Base-by-base conservation (phyloP, 371 early-diverging fungal genomes). In the Thermomucor indicae-seudaticae region DNA sequence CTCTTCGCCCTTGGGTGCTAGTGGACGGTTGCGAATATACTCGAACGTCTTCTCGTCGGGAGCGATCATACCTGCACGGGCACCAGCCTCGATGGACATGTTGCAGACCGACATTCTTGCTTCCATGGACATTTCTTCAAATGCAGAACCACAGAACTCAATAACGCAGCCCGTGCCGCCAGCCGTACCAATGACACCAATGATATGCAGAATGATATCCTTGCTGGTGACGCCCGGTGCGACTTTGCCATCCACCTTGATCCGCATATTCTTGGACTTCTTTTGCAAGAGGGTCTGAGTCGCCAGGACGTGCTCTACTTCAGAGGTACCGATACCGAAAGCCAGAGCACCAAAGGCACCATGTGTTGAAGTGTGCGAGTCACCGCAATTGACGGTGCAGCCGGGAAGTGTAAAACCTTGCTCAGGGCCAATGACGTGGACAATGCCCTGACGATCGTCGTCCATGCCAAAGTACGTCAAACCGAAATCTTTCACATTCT, bases 391-490 rank as follows among this genome's bases (percentile, higher is more conserved):
- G 23, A 86, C 74, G 24, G 86, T 86, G 1, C 84, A 81, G 27
- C 74, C 86, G 20, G 86, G 86, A 22, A 86, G 72, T 23, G 86
- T 86, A 47, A 86, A 86, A 17, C 84, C 86, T 62, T 86, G 86
- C 53, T 86, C 86, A 35, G 86, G 86, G n/a, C 86, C 86, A 56
- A 86, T 81, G 37, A 86, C 82, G 58, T 86, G 86, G 1, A 86
- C 86, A 52, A 86, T 83, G 41, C 86, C 86, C 61, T 86, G 86
- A 45, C 86, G 72, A 43, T 60, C 67, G 47, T 86, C 86, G 12
- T 70, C 72, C 70, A 86, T 66, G 43, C 76, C 73, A 62, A 84
- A 86, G 55, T 86, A 86, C 23, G 83, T 86, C 57, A 86, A 44
- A 24, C 79, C 81, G 63, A 86, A 86, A 3, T 63, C 74, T 49